These are phyloP conservation scores for Mimosa bimucronata DNA, from an alignment of 306 rosid species.

Conservation along the genomic window DNA sequence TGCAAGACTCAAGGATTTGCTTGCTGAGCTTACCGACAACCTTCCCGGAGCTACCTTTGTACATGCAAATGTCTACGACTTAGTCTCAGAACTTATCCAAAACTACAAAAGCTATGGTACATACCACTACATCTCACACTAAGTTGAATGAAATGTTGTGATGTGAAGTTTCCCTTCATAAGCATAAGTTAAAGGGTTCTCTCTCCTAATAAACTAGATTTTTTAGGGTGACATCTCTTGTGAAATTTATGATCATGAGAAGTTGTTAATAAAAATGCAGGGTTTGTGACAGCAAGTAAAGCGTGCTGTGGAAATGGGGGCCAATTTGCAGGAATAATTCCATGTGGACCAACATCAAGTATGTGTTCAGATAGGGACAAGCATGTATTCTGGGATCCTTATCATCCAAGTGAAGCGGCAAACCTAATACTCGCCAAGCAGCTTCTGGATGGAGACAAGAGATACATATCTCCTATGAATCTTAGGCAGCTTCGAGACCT, in stretches of 20 bases:
- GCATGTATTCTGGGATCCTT: constrained; percentile 98
- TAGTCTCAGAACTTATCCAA: constrained; percentile 63
- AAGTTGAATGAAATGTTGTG: no score
- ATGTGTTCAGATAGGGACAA: constrained; percentile 65
- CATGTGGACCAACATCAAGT: constrained; percentile 88
- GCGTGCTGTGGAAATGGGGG: constrained; percentile 98
- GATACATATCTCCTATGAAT: constrained; percentile 71
- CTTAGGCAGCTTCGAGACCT: constrained; percentile 80
- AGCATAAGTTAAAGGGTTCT: no score
- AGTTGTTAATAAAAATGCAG: constrained; percentile 35
- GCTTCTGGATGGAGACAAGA: constrained; percentile 74
- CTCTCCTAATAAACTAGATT: no score
- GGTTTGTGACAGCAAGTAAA: constrained; percentile 71
- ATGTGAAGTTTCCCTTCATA: no score
- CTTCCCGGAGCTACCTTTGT: constrained; percentile 80
- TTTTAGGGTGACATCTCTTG: no score
- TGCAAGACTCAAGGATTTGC: constrained; percentile 71
- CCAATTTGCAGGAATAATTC: constrained; percentile 89
- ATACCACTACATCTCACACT: no score
- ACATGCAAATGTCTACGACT: constrained; percentile 80
- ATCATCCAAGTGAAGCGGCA: constrained; percentile 95
- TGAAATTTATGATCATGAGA: not conserved
- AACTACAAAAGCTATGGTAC: constrained; percentile 75
- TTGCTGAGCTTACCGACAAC: constrained; percentile 64
- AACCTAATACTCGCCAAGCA: constrained; percentile 76